Evolutionary conservation across 495 filamentous ascomycete genomes (phyloP), one percentile per base, ranked within the genome.

Genomic region (Penicillium flavigenum): DNA sequence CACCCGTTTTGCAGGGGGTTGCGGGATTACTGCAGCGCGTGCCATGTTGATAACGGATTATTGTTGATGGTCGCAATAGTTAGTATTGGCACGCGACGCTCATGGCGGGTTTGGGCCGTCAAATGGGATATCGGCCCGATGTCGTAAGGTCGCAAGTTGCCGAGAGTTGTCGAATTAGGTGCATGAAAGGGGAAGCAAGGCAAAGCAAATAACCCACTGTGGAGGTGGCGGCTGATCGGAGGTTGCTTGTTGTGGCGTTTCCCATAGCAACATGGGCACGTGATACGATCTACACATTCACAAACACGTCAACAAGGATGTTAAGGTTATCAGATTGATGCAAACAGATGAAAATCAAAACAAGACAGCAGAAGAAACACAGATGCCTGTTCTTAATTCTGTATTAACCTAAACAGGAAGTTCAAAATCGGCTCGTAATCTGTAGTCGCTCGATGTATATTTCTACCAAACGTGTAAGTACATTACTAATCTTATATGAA

Each of bases 11-110:
- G 59, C 68, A 20, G 73, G 70, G 24, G 70, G 70, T 10, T 61
- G 59, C 4, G 71, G 73, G 27, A 78, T 72, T 41, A 76, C 65
- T 32, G 75, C 75, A 34, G 73, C 72, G 53, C 75, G 72, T 47
- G 75, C 75, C 75, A 78, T 78, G 43, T 57, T 48, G 53, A 43
- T 51, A 43, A 63, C 45, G 54, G 31, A 32, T 63, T 45, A n/a
- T 48, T 19, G 48, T 45, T 10, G 29, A 16, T 49, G n/a, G 20
- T 55, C 47, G 51, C 24, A 31, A 44, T 26, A 26, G 24, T 59
- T 60, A 34, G 32, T 29, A 29, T 47, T 42, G 42, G 12, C 32
- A 57, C 32, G 56, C 31, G 46, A 39, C 47, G 45, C 60, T 66
- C 66, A 68, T 68, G 57, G 50, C 63, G 60, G 54, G 46, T 55